phyloP scores from a whole-genome alignment of 306 rosid species.

The Cicer arietinum region DNA sequence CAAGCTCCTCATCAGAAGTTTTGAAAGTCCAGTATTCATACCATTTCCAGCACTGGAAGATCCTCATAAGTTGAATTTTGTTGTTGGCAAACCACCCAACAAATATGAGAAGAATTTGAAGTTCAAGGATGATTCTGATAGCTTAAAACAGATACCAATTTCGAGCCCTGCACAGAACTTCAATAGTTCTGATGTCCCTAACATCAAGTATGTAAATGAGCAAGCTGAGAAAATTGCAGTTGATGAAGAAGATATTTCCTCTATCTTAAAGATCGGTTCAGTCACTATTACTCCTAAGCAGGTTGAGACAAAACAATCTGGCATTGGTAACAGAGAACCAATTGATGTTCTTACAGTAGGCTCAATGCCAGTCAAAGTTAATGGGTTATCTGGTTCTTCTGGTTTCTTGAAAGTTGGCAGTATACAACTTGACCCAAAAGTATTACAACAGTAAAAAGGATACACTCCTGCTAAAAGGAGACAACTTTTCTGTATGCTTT shows the following conservation, averaged over 20 bases:
- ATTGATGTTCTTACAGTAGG: slow-evolving; percentile 70
- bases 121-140: slow-evolving; percentile 45
- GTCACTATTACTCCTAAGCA: slow-evolving; percentile 60
- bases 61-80: slow-evolving; percentile 60
- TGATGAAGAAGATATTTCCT: slow-evolving; percentile 50
- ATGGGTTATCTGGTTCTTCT: slow-evolving; percentile 52
- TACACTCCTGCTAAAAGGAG: slow-evolving; percentile 45
- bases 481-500: slow-evolving; percentile 21
- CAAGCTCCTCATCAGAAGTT: slow-evolving; percentile 59
- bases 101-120: slow-evolving; percentile 48
- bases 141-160: slow-evolving; percentile 38
- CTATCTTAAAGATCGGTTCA: slow-evolving; percentile 69
- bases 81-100: slow-evolving; percentile 48
- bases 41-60: slow-evolving; percentile 53
- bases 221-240: slow-evolving; percentile 39
- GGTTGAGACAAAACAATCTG: slow-evolving; percentile 47
- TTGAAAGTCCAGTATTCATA: slow-evolving; percentile 53
- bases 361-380: slow-evolving; percentile 67
- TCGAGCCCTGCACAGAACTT: slow-evolving; percentile 50
- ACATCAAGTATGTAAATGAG: slow-evolving; percentile 41
- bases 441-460: slow-evolving; percentile 50
- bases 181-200: slow-evolving; percentile 38
- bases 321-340: slow-evolving; percentile 42
- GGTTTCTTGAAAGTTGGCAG: slow-evolving; percentile 75
- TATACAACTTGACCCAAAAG: slow-evolving; percentile 67